phyloP scores from a whole-genome alignment of 225 moss, liverwort and hornwort species.

The Pseudoscleropodium purum region DNA sequence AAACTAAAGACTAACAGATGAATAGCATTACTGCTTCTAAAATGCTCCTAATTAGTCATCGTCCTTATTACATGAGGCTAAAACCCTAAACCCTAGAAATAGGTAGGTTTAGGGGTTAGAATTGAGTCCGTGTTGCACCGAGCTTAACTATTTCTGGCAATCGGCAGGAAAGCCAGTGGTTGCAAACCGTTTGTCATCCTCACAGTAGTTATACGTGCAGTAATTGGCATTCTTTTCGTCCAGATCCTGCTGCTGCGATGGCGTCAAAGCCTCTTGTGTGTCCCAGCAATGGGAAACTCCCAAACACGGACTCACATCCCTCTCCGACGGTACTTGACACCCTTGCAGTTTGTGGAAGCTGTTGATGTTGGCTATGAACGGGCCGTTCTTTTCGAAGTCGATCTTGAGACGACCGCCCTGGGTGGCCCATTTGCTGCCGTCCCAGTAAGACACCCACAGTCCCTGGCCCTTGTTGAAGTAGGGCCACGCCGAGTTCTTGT shows the following conservation, averaged over 20 bases:
- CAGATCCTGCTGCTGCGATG: not conserved
- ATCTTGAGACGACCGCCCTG: constrained; percentile 46
- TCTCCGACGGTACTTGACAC: not conserved
- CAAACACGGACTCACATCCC: not conserved
- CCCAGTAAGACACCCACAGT: constrained; percentile 49
- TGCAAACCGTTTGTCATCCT: not conserved
- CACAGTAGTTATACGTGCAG: constrained; percentile 10
- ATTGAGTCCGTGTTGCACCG: not conserved
- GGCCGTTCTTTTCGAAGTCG: constrained; percentile 30
- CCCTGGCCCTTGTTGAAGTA: constrained; percentile 15
- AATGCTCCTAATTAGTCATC: not conserved
- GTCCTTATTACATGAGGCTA: not conserved
- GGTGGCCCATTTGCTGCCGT: constrained; percentile 66
- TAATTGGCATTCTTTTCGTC: not conserved
- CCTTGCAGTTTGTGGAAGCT: constrained; percentile 16
- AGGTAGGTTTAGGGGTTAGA: not conserved
- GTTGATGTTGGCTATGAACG: constrained; percentile 29
- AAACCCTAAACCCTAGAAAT: not conserved
- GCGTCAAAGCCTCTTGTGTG: not conserved
- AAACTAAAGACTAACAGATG: not conserved
- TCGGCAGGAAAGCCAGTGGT: not conserved
- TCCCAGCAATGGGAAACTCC: constrained; percentile 6
- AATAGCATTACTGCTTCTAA: not conserved
- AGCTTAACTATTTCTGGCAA: not conserved
- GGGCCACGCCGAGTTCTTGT: not conserved